These are phyloP conservation scores for Pisolithus tinctorius DNA, from an alignment of 768 basidiomycete species.

Conservation along the genomic window DNA sequence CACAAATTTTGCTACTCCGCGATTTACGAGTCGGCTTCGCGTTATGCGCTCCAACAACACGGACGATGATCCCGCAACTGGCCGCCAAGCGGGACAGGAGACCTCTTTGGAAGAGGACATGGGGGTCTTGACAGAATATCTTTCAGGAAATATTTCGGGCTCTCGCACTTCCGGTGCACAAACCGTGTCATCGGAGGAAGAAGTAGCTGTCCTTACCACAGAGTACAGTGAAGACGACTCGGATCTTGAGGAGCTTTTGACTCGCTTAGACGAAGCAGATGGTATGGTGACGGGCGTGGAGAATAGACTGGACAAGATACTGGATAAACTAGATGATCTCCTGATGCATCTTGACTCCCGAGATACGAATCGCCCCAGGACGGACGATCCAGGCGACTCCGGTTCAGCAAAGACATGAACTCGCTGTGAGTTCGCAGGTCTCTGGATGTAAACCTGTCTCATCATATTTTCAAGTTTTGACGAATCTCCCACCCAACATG, in stretches of 20 bases:
- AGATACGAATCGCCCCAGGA: not conserved
- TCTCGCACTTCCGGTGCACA: not conserved
- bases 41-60: constrained; percentile 17
- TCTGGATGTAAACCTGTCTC: not conserved
- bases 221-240: constrained; percentile 29
- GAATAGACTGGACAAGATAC: constrained; percentile 50
- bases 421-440: constrained; percentile 6
- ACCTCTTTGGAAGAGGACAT: constrained; percentile 32
- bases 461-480: not conserved
- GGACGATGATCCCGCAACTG: constrained; percentile 6
- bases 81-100: constrained; percentile 1
- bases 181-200: not conserved
- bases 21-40: constrained; percentile 14
- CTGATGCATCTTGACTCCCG: constrained; percentile 37
- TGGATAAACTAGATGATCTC: constrained; percentile 52
- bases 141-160: not conserved
- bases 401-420: constrained; percentile 5
- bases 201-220: constrained; percentile 16
- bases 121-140: constrained; percentile 15
- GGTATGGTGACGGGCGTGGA: constrained; percentile 59
- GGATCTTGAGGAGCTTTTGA: constrained; percentile 46
- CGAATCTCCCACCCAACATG: not conserved
- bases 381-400: not conserved
- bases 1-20: constrained; percentile 13
- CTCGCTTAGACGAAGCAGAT: constrained; percentile 50